Conservation (phyloP, 768 basidiomycete genomes). For the Podaxis pistillaris region DNA sequence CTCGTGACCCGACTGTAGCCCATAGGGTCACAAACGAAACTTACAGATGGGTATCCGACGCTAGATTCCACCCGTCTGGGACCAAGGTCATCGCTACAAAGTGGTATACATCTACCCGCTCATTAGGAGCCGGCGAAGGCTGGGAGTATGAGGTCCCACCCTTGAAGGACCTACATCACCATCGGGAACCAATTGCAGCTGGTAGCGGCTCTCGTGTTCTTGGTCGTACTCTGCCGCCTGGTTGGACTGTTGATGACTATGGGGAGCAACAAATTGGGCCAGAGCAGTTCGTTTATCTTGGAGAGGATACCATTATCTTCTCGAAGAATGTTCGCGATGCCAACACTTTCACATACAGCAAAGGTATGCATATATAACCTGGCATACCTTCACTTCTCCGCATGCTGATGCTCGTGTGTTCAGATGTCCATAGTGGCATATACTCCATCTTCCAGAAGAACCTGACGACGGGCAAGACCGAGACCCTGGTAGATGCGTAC, state of each 20-base stretch:
- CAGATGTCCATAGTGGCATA: slow-evolving; percentile 70
- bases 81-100: slow-evolving; percentile 68
- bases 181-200: slow-evolving; percentile 27
- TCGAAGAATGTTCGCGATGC: slow-evolving; percentile 61
- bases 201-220: slow-evolving; percentile 55
- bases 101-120: slow-evolving; percentile 68
- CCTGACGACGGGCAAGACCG: slow-evolving; percentile 51
- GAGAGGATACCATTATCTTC: slow-evolving; percentile 58
- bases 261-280: slow-evolving; percentile 71
- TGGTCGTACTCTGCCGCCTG: slow-evolving; percentile 54
- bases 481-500: slow-evolving; percentile 49
- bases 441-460: slow-evolving; percentile 71
- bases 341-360: slow-evolving; percentile 56
- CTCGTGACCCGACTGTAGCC: slow-evolving; percentile 22
- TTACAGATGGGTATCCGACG: slow-evolving; percentile 66
- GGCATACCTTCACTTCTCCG: background rate
- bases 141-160: slow-evolving; percentile 64
- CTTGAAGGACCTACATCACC: slow-evolving; percentile 27
- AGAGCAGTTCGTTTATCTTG: slow-evolving; percentile 66
- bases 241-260: slow-evolving; percentile 61
- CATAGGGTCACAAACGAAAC: slow-evolving; percentile 71
- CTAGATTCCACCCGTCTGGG: slow-evolving; percentile 70
- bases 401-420: background rate
- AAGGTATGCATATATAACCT: slow-evolving; percentile 40
- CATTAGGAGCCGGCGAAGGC: slow-evolving; percentile 69